Evolutionary conservation across 495 filamentous ascomycete species (phyloP).

Genomic region (Cudoniella acicularis): DNA sequence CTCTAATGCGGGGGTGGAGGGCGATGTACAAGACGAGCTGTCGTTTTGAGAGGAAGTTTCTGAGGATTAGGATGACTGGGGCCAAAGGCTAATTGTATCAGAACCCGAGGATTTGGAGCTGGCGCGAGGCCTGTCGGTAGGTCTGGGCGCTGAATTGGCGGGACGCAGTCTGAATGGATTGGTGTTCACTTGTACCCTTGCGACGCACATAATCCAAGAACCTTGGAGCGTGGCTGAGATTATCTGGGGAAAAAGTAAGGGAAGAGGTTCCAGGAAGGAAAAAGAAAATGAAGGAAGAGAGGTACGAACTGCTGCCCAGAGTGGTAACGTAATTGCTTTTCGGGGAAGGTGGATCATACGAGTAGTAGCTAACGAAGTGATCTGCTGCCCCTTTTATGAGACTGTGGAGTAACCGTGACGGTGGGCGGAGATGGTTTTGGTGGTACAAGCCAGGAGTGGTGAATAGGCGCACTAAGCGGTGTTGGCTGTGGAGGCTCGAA

Average conservation of each 20-base stretch:
- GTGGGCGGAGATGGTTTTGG: not conserved
- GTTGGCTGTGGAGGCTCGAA: not conserved
- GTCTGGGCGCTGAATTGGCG: conserved; percentile 4
- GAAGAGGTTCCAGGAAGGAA: conserved; percentile 2
- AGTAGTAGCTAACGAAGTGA: not conserved
- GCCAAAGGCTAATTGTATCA: conserved; percentile 13
- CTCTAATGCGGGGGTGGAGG: not conserved
- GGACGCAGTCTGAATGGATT: conserved; percentile 7
- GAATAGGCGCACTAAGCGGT: not conserved
- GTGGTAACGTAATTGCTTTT: conserved; percentile 1
- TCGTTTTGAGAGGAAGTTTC: conserved; percentile 22
- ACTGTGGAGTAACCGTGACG: not conserved
- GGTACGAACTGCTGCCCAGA: not conserved
- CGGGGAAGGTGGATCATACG: conserved; percentile 1
- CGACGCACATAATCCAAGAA: not conserved
- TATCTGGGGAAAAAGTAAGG: not conserved
- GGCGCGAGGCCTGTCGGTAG: not conserved
- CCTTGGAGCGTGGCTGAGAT: conserved; percentile 7
- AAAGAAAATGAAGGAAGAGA: conserved; percentile 5
- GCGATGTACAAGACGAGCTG: conserved; percentile 22
- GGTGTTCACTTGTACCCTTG: not conserved
- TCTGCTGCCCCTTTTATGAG: conserved; percentile 6
- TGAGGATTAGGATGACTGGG: not conserved
- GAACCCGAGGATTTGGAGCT: conserved; percentile 5
- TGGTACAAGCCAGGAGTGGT: not conserved